These are phyloP conservation scores for Podila minutissima DNA, from an alignment of 192 early-diverging fungal genomes.

Conservation along the genomic window DNA sequence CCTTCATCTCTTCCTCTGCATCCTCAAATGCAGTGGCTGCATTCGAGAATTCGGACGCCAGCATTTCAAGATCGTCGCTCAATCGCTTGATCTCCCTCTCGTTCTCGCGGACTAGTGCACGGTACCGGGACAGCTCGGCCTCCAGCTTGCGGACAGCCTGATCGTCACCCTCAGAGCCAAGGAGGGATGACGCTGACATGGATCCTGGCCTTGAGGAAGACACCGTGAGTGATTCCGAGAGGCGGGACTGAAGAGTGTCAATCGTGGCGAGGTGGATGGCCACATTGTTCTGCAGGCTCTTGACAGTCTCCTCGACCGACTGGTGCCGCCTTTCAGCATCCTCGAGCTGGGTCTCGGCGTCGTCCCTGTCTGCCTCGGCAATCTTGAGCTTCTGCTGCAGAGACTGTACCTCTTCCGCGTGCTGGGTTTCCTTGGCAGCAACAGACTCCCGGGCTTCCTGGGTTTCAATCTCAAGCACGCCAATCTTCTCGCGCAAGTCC, in stretches of 20 bases:
- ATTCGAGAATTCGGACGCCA: conserved; percentile 52
- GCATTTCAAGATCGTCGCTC: conserved; percentile 47
- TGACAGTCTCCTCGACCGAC: conserved; percentile 32
- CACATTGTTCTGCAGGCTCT: conserved; percentile 12
- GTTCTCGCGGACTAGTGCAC: conserved; percentile 42
- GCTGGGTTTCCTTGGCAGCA: conserved; percentile 14
- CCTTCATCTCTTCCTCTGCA: conserved; percentile 53
- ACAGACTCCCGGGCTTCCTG: neutral
- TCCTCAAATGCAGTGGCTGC: conserved; percentile 47
- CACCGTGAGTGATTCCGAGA: conserved; percentile 13
- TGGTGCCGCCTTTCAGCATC: conserved; percentile 28
- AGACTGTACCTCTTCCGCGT: conserved; percentile 14
- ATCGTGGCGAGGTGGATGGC: conserved; percentile 22
- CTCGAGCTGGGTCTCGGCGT: conserved; percentile 36
- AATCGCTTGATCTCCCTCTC: conserved; percentile 46
- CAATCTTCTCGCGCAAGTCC: conserved; percentile 13
- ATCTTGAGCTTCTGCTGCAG: conserved; percentile 28
- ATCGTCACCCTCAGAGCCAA: conserved; percentile 15
- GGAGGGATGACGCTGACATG: conserved; percentile 2
- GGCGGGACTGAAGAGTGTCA: conserved; percentile 14
- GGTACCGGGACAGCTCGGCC: conserved; percentile 32
- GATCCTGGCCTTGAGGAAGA: conserved; percentile 22
- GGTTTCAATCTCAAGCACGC: neutral
- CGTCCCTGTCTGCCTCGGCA: conserved; percentile 39
- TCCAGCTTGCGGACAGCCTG: conserved; percentile 26